Conservation (phyloP, 2,329 filamentous ascomycete species). For the Xylariales sp. region DNA sequence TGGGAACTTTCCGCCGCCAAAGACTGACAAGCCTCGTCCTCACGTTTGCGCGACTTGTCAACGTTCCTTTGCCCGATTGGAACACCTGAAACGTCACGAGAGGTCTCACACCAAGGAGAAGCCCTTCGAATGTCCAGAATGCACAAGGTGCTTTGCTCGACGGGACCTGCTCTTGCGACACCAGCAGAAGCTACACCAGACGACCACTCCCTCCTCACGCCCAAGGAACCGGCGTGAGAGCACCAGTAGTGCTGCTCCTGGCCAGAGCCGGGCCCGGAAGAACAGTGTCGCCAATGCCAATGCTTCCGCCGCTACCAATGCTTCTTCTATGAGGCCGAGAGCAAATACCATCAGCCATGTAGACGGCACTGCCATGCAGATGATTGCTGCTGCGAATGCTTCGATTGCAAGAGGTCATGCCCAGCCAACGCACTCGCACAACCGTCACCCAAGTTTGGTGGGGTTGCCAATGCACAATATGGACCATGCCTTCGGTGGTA, state of each 20-base stretch:
- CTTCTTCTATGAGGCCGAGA: slow-evolving; percentile 66
- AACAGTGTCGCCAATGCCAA: slow-evolving; percentile 71
- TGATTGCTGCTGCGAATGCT: slow-evolving; percentile 59
- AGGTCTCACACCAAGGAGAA: slow-evolving; percentile 72
- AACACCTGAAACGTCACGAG: slow-evolving; percentile 96
- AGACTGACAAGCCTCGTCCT: slow-evolving; percentile 94
- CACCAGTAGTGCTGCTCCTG: slow-evolving; percentile 64
- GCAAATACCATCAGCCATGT: slow-evolving; percentile 97
- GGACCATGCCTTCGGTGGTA: slow-evolving; percentile 65
- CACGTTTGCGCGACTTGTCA: slow-evolving; percentile 90
- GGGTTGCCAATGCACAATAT: slow-evolving; percentile 57
- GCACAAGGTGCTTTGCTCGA: slow-evolving; percentile 88
- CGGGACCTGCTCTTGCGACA: slow-evolving; percentile 88
- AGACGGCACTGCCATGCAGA: slow-evolving; percentile 69
- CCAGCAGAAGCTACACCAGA: slow-evolving; percentile 97
- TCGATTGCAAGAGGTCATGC: slow-evolving; percentile 42
- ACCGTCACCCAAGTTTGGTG: slow-evolving; percentile 70
- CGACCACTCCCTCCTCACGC: slow-evolving; percentile 78
- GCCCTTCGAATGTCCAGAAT: slow-evolving; percentile 95
- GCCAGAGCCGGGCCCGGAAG: slow-evolving; percentile 76
- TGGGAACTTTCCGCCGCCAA: slow-evolving; percentile 66
- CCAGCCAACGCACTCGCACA: slow-evolving; percentile 56
- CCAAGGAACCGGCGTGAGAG: slow-evolving; percentile 89
- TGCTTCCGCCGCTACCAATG: slow-evolving; percentile 39
- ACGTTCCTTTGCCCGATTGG: slow-evolving; percentile 87